Conservation (phyloP, 192 early-diverging fungal species). For the Mortierella antarctica region DNA sequence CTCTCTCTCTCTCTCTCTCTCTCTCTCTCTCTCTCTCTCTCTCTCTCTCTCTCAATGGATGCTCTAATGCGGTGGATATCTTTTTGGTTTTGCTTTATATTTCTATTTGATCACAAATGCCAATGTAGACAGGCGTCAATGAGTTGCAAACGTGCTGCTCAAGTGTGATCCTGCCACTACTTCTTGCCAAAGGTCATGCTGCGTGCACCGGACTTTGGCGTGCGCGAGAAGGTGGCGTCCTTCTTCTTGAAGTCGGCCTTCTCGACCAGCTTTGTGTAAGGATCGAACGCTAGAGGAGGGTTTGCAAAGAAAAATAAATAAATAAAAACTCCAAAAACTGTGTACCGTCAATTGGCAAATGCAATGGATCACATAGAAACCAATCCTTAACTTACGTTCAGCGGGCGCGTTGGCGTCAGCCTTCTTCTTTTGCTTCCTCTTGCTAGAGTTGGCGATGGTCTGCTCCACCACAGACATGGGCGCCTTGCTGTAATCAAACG, state of each 20-base stretch:
- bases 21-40: no score
- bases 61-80: no score
- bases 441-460: conserved; percentile 17
- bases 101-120: neutral
- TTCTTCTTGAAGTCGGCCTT: conserved; percentile 37
- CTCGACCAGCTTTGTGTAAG: conserved; percentile 42
- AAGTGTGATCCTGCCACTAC: neutral
- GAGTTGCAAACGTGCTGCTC: no score
- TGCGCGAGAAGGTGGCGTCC: conserved; percentile 38
- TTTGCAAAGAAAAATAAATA: neutral
- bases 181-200: conserved; percentile 44
- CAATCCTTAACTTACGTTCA: conserved; percentile 21
- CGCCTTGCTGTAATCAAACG: conserved; percentile 46
- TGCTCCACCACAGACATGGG: conserved; percentile 36
- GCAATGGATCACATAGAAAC: neutral
- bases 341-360: no score
- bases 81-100: neutral
- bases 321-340: neutral
- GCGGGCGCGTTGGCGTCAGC: conserved; percentile 5
- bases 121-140: neutral
- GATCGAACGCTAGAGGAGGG: conserved; percentile 38
- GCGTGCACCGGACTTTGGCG: conserved; percentile 47
- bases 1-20: no score
- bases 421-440: conserved; percentile 22
- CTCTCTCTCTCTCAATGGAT: no score